Base-by-base conservation (phyloP, 2,329 filamentous ascomycete species). In the Cryphonectria parasitica region DNA sequence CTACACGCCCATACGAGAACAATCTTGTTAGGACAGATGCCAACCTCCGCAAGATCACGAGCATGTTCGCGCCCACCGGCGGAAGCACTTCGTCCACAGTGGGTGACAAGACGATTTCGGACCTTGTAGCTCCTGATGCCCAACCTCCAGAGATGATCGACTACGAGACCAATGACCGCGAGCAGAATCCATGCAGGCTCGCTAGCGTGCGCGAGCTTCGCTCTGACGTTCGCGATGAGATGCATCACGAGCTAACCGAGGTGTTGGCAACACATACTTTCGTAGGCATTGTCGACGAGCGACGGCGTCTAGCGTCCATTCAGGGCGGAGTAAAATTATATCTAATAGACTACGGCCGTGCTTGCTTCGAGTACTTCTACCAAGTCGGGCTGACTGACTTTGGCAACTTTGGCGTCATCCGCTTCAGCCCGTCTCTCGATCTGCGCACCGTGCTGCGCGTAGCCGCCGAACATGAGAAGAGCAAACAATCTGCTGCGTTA, bases 331-430 rank as follows among this genome's bases (percentile, higher is more conserved):
- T 98, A 11, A 97, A 95, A 78, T 87, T 99, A 10, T 98, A 92
- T 79, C 88, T 99, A 31, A 86, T 99, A 67, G 96, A 99, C 80
- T 99, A 99, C 77, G 96, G 94, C 15, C 90, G 95, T 78, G 83
- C 92, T 1, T 92, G 90, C 79, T 92, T 90, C 73, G 95, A 98
- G 76, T 97, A 95, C 79, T 97, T 98, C 79, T 99, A 99, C 82
- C 96, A 99, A 81, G 83, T 98, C 28, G 95, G 94, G 0, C 87
- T 99, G 49, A 97, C 94, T 0, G 94, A 99, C 77, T 99, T 99
- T 81, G 94, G 92, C 1, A 99, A 99, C 78, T 98, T 97, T 77
- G 96, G 96, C 2, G 81, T 85, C 31, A 94, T 99, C 71, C 89
- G 88, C 15, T 94, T 99, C 76, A 88, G 90, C 64, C 92, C 94